A percentile compares a stretch with the other conserved stretches of the same genome.
Conservation (phyloP, 129 eudicot species). For the Helianthus tuberosus region DNA sequence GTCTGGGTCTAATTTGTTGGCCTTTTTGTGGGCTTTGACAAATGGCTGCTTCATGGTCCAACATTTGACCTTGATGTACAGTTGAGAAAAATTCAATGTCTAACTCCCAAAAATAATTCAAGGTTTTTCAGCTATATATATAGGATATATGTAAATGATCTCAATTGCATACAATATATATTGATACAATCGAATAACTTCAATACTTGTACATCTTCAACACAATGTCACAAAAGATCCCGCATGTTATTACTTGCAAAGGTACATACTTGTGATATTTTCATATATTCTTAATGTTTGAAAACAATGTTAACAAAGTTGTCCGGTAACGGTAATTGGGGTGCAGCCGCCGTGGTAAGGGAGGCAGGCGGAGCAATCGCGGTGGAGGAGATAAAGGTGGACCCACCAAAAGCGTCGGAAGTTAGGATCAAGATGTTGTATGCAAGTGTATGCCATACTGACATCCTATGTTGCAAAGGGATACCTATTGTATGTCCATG, state of each 20-base stretch:
- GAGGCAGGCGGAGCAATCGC: constrained; percentile 40
- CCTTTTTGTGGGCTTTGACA: too few relatives aligned
- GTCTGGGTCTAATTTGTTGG: too few relatives aligned
- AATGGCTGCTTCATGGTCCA: too few relatives aligned
- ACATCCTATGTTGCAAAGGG: constrained; percentile 49
- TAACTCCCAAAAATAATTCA: too few relatives aligned
- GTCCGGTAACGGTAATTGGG: not conserved
- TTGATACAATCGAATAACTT: not conserved
- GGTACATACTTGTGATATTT: constrained; percentile 9
- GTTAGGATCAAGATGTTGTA: constrained; percentile 62
- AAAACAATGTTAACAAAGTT: not conserved
- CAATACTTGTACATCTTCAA: not conserved
- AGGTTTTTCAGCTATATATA: too few relatives aligned
- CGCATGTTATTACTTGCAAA: constrained; percentile 35
- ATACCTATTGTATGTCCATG: constrained; percentile 36
- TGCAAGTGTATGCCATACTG: constrained; percentile 68
- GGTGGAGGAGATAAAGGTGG: constrained; percentile 54
- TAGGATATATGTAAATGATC: too few relatives aligned
- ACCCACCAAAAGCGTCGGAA: constrained; percentile 55
- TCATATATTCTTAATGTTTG: not conserved
- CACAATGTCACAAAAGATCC: constrained; percentile 6
- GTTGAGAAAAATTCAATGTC: too few relatives aligned
- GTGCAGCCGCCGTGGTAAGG: constrained; percentile 65
- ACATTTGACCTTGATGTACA: too few relatives aligned
- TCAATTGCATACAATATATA: too few relatives aligned